Percentiles rank a stretch among this genome's conserved stretches.
Conservation (phyloP, 176 grass and related monocot genomes). For the Hyparrhenia diplandra region DNA sequence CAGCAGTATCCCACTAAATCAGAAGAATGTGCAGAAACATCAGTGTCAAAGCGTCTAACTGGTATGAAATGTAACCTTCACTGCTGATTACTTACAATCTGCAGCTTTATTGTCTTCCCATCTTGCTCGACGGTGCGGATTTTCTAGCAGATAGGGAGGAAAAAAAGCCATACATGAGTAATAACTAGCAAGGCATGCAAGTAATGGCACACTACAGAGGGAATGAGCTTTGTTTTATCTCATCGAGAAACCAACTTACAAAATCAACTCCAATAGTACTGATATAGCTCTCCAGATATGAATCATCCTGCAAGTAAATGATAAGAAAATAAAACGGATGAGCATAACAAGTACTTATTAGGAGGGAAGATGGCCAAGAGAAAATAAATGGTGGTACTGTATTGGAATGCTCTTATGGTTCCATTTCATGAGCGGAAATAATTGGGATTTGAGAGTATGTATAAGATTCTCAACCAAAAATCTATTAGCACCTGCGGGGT, state of each 20-base stretch:
- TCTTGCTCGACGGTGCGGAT: slow-evolving; percentile 78
- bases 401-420: too few species aligned
- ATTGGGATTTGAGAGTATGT: not conserved
- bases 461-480: not conserved
- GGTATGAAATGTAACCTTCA: not conserved
- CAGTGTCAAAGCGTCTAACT: not conserved
- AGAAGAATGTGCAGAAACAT: not conserved
- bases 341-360: not conserved
- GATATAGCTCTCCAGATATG: slow-evolving; percentile 83
- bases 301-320: slow-evolving; percentile 58
- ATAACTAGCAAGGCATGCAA: not conserved
- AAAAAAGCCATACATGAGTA: slow-evolving; percentile 4
- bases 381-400: too few species aligned
- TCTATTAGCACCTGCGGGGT: not conserved
- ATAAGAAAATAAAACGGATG: slow-evolving; percentile 3
- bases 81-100: slow-evolving; percentile 50
- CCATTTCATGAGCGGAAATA: not conserved
- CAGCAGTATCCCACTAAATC: slow-evolving; percentile 77
- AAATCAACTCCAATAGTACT: slow-evolving; percentile 88
- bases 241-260: slow-evolving; percentile 42
- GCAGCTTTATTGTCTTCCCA: slow-evolving; percentile 85
- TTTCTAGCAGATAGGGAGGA: slow-evolving; percentile 42
- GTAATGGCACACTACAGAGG: not conserved
- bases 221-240: not conserved
- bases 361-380: not conserved